Evolutionary conservation across 331 rosid genomes (phyloP), one percentile per base, ranked within the genome.

Genomic region (Prunus yedoensis): DNA sequence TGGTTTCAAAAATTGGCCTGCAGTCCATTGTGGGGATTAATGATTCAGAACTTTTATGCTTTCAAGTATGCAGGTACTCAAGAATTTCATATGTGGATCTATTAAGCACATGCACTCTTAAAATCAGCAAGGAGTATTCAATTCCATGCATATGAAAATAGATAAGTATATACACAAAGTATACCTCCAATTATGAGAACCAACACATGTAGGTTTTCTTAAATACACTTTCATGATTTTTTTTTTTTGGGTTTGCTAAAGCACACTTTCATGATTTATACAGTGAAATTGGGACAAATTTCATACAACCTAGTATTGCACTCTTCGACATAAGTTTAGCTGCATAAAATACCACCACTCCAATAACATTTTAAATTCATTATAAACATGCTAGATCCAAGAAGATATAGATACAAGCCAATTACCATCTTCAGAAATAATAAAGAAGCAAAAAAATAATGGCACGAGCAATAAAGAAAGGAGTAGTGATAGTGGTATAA

Each of bases 401-500:
- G 43, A 69, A 80, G 9, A 21, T 15, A 17, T 32, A 28, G 12
- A 57, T 47, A 23, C 15, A 17, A 9, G 3, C 7, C 23, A 77
- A 51, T 52, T 7, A 28, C 13, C 5, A 14, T 60, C 23, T 27
- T 74, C 2, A 61, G 30, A 32, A 17, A 45, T 4, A 21, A 10
- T 3, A 53, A 75, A 71, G 25, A 4, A 67, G 72, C 21, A 21
- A 21, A 21, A 21, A 21, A 21, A 21, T 21, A 21, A 21, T 21
- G 21, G 21, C 21, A 21, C 21, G 21, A 21, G 21, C 53, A 81
- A 64, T 28, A 62, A 70, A 50, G 16, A 2, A 20, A 79, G 66
- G 28, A 16, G 23, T 59, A 74, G 68, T 73, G 63, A 35, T 64
- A 35, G 80, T 25, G 63, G 38, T 32, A 73, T 35, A 80, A 93